Percentiles rank a stretch among this genome's conserved stretches.
Conservation (phyloP, 352 stramenopile genomes). For the Phytophthora constricta region DNA sequence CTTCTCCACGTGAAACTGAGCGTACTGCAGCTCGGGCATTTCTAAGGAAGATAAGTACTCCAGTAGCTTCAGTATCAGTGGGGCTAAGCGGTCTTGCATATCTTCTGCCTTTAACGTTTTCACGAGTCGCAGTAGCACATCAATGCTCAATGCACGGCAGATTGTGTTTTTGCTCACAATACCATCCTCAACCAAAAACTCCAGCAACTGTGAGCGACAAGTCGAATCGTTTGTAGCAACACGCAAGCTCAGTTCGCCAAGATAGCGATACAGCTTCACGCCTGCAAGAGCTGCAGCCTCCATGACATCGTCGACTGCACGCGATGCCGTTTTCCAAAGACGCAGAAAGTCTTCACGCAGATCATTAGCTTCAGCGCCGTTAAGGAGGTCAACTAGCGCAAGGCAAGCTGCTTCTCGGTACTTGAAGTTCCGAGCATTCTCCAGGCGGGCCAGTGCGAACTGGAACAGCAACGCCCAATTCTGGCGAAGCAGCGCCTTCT, state of each 20-base stretch:
- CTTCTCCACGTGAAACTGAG: conserved; percentile 87
- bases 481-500: conserved; percentile 60
- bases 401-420: conserved; percentile 79
- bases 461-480: conserved; percentile 61
- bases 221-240: conserved; percentile 54
- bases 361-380: conserved; percentile 54
- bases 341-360: conserved; percentile 58
- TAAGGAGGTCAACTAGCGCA: conserved; percentile 70
- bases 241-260: conserved; percentile 79
- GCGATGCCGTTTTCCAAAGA: conserved; percentile 72
- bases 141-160: conserved; percentile 72
- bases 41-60: conserved; percentile 86
- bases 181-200: conserved; percentile 72
- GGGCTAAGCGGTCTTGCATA: conserved; percentile 62
- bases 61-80: conserved; percentile 68
- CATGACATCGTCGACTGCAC: conserved; percentile 83
- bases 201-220: conserved; percentile 61
- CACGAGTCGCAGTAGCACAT: conserved; percentile 73
- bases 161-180: conserved; percentile 75
- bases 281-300: conserved; percentile 65
- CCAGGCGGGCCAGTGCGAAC: conserved; percentile 64
- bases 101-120: conserved; percentile 62
- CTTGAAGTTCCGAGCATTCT: conserved; percentile 79
- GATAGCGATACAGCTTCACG: conserved; percentile 76
- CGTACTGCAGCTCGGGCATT: conserved; percentile 85